phyloP scores from a whole-genome alignment of 148 eudicot genomes.

The Nyssa sinensis region DNA sequence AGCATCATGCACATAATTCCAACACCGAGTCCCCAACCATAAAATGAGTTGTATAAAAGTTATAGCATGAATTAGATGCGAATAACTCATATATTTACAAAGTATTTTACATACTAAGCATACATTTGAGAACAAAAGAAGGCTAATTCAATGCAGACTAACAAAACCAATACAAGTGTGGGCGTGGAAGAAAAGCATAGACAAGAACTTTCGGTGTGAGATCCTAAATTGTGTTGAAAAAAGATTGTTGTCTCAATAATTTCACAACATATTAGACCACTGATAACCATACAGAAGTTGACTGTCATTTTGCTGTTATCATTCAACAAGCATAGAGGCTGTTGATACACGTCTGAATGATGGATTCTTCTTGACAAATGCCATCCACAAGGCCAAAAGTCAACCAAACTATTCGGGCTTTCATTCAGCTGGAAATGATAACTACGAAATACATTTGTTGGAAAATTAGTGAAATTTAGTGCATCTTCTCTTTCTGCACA shows the following conservation, averaged over 20 bases:
- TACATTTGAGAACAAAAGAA: not conserved
- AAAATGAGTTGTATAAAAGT: slow-evolving; percentile 40
- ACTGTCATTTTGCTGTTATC: too few species aligned
- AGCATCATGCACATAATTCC: slow-evolving; percentile 83
- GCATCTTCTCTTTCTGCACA: not conserved
- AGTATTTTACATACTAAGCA: not conserved
- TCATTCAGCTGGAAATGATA: not conserved
- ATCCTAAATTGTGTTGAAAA: not conserved
- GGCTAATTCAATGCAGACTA: not conserved
- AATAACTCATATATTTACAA: not conserved
- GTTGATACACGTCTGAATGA: too few species aligned
- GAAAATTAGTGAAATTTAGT: not conserved
- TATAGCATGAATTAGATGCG: not conserved
- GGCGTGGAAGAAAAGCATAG: not conserved
- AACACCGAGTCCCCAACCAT: slow-evolving; percentile 59
- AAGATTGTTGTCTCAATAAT: not conserved
- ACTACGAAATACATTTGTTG: not conserved
- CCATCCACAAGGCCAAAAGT: too few species aligned
- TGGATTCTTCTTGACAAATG: too few species aligned
- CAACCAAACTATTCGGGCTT: too few species aligned
- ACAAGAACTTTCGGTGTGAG: not conserved
- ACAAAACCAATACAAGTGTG: too few species aligned
- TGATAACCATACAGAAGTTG: too few species aligned
- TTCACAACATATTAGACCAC: not conserved
- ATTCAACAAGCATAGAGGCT: not conserved